Base-by-base conservation (phyloP, 257 asterid genomes). In the Capsicum chinense region DNA sequence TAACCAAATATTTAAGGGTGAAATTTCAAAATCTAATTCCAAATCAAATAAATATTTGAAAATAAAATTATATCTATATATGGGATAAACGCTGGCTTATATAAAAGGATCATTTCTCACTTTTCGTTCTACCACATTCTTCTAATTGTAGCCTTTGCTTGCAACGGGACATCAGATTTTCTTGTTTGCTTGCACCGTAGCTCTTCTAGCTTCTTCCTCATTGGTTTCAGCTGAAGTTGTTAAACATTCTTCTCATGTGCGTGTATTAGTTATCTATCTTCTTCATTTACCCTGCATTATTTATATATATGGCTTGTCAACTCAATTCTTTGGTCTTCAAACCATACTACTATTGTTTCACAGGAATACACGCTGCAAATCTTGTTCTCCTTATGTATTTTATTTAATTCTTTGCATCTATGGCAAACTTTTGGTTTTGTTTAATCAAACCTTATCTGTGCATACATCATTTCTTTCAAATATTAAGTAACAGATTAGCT, bases 181-280 rank as follows among this genome's bases (percentile, higher is more conserved):
- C 37, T 54, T 81, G 47, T 52, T 62, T 63, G 62, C 62, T 63
- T 82, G 84, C 52, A 63, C 84, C 54, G 2, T 66, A 48, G 59
- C 84, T 50, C 56, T 64, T 82, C 35, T 66, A n/a, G 26, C 17
- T 19, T 76, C 48, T 52, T 76, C 81, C 63, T 54, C 79, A 5
- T 50, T 81, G 33, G 76, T 56, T 37, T 66, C 84, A 1, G 84
- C 84, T 19, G 39, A 82, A 82, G 79, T 66, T 82, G 54, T 66
- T 35, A 19, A 52, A 59, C 84, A 82, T 82, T 63, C 84, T 68
- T 82, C 66, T 66, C 73, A 82, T 42, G 84, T 82, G 50, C 21
- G 21, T 21, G 71, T 81, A 47, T 16, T 50, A 9, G 0, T 15
- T 19, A 5, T 2, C 8, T 14, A 26, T 64, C 50, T 13, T 39